These are phyloP conservation scores for Diaporthe aspalathi DNA, from an alignment of 2,329 filamentous ascomycete species.

Conservation along the genomic window DNA sequence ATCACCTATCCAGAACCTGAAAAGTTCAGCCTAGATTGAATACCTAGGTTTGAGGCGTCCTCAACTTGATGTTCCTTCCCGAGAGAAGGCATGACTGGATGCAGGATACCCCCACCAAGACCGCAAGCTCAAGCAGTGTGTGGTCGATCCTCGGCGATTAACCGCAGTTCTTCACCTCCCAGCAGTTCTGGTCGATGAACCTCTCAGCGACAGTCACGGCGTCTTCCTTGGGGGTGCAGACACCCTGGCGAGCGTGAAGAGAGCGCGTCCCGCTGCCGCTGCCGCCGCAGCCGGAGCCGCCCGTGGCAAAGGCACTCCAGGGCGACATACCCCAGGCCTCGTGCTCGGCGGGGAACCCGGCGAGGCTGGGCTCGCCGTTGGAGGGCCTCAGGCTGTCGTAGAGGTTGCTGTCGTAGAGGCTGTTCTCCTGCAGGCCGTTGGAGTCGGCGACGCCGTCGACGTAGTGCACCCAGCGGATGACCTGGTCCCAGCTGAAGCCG, in stretches of 20 bases:
- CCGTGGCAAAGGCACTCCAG: conserved; percentile 22
- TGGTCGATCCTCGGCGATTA: background rate
- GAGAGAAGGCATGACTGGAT: background rate
- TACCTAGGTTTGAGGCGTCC: no score
- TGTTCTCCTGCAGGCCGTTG: background rate
- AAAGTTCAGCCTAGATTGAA: no score
- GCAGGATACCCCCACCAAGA: background rate
- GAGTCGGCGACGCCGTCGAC: background rate
- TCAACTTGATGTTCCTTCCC: no score
- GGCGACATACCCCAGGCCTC: conserved; percentile 1
- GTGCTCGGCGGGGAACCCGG: background rate
- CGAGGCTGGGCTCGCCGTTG: conserved; percentile 14
- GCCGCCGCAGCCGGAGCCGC: background rate
- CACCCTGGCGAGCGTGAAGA: background rate
- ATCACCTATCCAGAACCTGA: no score
- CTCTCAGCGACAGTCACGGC: background rate
- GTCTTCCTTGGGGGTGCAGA: background rate
- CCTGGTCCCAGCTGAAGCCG: conserved; percentile 22
- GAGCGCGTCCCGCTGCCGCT: background rate
- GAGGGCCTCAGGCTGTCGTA: conserved; percentile 1
- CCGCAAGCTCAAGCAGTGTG: background rate
- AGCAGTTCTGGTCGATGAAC: conserved; percentile 17
- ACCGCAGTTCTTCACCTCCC: background rate
- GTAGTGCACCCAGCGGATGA: conserved; percentile 18
- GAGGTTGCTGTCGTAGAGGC: background rate